Evolutionary conservation across 306 rosid species (phyloP).

Genomic region (barrel medic (Medicago truncatula)): DNA sequence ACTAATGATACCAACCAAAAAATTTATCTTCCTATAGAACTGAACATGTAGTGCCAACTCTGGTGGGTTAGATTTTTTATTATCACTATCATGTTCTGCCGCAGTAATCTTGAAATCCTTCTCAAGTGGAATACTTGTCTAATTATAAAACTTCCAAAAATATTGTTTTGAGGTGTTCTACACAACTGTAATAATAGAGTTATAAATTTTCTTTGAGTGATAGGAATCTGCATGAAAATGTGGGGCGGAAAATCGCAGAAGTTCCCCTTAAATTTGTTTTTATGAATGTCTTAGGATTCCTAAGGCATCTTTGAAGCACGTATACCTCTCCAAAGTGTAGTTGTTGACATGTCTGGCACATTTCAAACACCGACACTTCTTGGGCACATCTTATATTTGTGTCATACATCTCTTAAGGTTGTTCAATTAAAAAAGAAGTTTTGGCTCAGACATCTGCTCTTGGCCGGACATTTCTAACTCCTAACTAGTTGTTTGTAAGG

Average conservation of each 20-base stretch:
- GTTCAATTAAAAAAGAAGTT: too few relatives aligned
- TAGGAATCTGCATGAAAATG: constrained; percentile 8
- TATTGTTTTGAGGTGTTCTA: constrained; percentile 7
- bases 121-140: neutral
- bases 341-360: too few relatives aligned
- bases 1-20: neutral
- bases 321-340: too few relatives aligned
- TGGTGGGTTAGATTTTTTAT: neutral
- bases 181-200: neutral
- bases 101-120: constrained; percentile 30
- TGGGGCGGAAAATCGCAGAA: neutral
- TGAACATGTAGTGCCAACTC: neutral
- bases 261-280: neutral
- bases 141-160: constrained; percentile 21
- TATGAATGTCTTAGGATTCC: neutral
- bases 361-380: too few relatives aligned
- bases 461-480: too few relatives aligned
- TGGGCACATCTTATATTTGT: too few relatives aligned
- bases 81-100: neutral
- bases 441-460: too few relatives aligned
- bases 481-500: too few relatives aligned
- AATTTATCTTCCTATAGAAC: constrained; percentile 15
- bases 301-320: too few relatives aligned
- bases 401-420: too few relatives aligned
- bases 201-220: neutral